These are phyloP conservation scores for Ascocoryne sarcoides DNA, from an alignment of 2,329 filamentous ascomycete species.

Conservation along the genomic window DNA sequence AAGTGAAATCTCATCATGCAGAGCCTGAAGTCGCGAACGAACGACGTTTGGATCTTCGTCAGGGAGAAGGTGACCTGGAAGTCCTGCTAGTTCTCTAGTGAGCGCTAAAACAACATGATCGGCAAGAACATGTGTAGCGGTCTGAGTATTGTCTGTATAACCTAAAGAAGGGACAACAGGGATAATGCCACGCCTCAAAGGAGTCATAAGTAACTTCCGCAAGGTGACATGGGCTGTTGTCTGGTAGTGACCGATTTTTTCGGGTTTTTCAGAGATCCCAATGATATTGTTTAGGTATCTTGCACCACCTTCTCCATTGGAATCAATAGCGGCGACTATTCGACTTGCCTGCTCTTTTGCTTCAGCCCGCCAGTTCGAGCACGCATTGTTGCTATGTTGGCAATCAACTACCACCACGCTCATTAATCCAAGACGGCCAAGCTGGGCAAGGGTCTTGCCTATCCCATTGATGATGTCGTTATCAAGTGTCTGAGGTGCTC, in stretches of 20 bases:
- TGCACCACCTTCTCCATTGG: slow-evolving; percentile 57
- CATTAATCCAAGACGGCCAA: slow-evolving; percentile 70
- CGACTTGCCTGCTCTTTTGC: slow-evolving; percentile 60
- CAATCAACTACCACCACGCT: slow-evolving; percentile 80
- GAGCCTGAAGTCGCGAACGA: slow-evolving; percentile 31
- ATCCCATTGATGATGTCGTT: slow-evolving; percentile 64
- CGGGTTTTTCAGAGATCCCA: slow-evolving; percentile 21
- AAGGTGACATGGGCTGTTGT: slow-evolving; percentile 32
- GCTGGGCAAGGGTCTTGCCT: slow-evolving; percentile 73
- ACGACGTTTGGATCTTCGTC: slow-evolving; percentile 36
- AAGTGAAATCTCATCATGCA: slow-evolving; percentile 50
- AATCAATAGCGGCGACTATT: slow-evolving; percentile 66
- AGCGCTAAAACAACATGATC: slow-evolving; percentile 68
- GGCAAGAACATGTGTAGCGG: slow-evolving; percentile 39
- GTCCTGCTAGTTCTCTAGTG: slow-evolving; percentile 64
- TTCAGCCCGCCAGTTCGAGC: slow-evolving; percentile 32
- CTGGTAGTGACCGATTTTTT: slow-evolving; percentile 4
- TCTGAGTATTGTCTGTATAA: slow-evolving; percentile 43
- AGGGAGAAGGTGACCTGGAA: slow-evolving; percentile 35
- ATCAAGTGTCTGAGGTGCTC: slow-evolving; percentile 61
- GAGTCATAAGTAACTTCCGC: slow-evolving; percentile 50
- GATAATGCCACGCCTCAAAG: slow-evolving; percentile 59
- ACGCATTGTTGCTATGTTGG: slow-evolving; percentile 18
- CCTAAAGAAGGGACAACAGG: slow-evolving; percentile 60
- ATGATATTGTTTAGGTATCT: slow-evolving; percentile 52